Evolutionary conservation across 768 basidiomycete genomes (phyloP).

Genomic region (Suillus alpinus): DNA sequence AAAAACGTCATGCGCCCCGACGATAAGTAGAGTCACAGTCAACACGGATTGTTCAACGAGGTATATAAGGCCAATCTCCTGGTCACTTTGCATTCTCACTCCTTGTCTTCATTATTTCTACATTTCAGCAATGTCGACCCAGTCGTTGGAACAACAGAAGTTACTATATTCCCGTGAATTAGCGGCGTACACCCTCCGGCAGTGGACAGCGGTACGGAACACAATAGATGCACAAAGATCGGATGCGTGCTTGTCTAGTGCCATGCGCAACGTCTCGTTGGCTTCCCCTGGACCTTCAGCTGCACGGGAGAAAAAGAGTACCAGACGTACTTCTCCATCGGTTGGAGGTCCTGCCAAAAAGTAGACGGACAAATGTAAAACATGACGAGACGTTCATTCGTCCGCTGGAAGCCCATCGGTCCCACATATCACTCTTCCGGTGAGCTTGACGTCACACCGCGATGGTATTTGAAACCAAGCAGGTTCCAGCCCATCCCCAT

Average conservation of each 20-base stretch:
- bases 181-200: conserved; percentile 19
- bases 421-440: not conserved
- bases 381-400: not conserved
- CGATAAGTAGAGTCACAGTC: not conserved
- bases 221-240: conserved; percentile 9
- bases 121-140: conserved; percentile 3
- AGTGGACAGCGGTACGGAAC: conserved; percentile 16
- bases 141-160: conserved; percentile 5
- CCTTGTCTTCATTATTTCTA: not conserved
- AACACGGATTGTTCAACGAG: not conserved
- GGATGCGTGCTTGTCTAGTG: not conserved
- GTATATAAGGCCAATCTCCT: not conserved
- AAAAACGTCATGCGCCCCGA: not conserved
- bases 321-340: not conserved
- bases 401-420: not conserved
- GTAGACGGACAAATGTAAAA: not conserved
- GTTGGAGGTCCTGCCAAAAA: not conserved
- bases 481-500: not conserved
- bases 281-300: not conserved
- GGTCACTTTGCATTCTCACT: too few species aligned
- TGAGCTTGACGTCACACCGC: not conserved
- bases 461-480: not conserved
- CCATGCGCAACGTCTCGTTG: not conserved
- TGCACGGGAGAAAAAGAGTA: not conserved
- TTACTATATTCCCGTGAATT: conserved; percentile 18